Conservation (phyloP, 805 yeast species). For the Hanseniaspora occidentalis region DNA sequence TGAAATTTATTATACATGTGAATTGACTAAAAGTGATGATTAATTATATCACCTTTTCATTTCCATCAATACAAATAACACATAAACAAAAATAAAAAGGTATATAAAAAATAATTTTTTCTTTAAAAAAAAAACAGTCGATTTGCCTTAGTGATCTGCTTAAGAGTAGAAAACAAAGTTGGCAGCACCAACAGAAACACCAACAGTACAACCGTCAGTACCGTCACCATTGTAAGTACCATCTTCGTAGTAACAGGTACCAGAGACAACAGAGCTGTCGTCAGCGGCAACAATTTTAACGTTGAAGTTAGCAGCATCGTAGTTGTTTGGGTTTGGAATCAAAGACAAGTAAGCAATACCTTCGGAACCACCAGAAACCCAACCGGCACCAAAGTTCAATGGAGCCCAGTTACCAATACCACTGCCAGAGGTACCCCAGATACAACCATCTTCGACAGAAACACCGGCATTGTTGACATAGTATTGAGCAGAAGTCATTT, state of each 20-base stretch:
- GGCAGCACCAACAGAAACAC: slow-evolving; percentile 76
- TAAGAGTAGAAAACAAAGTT: slow-evolving; percentile 58
- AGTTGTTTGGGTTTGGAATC: slow-evolving; percentile 92
- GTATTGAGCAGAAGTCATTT: slow-evolving; percentile 85
- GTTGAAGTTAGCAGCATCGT: slow-evolving; percentile 52
- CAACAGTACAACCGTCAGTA: slow-evolving; percentile 84
- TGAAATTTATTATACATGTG: no score
- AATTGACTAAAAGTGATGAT: no score
- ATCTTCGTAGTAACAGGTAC: slow-evolving; percentile 68
- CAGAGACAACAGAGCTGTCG: slow-evolving; percentile 48
- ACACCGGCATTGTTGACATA: slow-evolving; percentile 97
- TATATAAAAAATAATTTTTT: not conserved
- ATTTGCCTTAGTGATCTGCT: no score
- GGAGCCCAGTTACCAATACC: slow-evolving; percentile 98
- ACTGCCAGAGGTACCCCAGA: slow-evolving; percentile 77
- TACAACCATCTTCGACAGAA: slow-evolving; percentile 77
- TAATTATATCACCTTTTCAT: no score
- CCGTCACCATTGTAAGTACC: slow-evolving; percentile 57
- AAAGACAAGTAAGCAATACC: slow-evolving; percentile 74
- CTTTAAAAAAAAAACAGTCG: not conserved
- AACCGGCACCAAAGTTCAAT: slow-evolving; percentile 86
- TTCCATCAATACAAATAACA: no score
- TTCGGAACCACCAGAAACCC: slow-evolving; percentile 29
- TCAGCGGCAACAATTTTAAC: slow-evolving; percentile 67
- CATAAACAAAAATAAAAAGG: no score